phyloP scores from a whole-genome alignment of 2,329 filamentous ascomycete genomes.

The Verticillium alfalfae region DNA sequence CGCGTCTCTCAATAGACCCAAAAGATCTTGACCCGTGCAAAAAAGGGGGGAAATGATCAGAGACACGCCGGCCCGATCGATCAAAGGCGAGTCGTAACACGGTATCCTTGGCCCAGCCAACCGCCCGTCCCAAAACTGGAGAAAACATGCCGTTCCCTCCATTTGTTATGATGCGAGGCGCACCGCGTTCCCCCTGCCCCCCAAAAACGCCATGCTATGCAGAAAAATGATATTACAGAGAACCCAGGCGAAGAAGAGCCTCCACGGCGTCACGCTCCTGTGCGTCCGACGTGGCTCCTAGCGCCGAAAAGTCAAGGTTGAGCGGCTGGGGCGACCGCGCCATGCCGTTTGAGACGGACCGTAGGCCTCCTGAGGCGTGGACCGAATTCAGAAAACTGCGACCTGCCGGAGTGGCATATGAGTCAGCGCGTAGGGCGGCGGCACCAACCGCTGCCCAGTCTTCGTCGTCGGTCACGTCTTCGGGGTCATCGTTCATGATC shows the following conservation, averaged over 20 bases:
- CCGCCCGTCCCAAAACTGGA: slow-evolving; percentile 1
- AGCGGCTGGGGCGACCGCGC: slow-evolving; percentile 44
- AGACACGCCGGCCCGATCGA: slow-evolving; percentile 24
- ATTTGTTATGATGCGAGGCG: not conserved
- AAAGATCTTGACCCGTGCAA: slow-evolving; percentile 23
- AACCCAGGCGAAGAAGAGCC: slow-evolving; percentile 74
- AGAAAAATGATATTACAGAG: slow-evolving; percentile 56
- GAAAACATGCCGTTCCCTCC: slow-evolving; percentile 1
- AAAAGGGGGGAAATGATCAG: slow-evolving; percentile 16
- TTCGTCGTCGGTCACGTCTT: slow-evolving; percentile 89
- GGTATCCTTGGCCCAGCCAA: slow-evolving; percentile 18
- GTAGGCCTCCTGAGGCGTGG: slow-evolving; percentile 40
- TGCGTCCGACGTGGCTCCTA: slow-evolving; percentile 52
- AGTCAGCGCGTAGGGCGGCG: slow-evolving; percentile 69
- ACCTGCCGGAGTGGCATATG: slow-evolving; percentile 52
- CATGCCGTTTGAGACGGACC: slow-evolving; percentile 50
- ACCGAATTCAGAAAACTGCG: slow-evolving; percentile 35
- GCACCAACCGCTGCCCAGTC: slow-evolving; percentile 91
- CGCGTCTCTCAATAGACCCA: not conserved
- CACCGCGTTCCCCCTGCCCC: slow-evolving; percentile 6
- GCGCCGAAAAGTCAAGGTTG: slow-evolving; percentile 45
- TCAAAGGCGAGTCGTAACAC: slow-evolving; percentile 19
- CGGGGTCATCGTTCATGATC: slow-evolving; percentile 67
- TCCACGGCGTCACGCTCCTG: slow-evolving; percentile 80
- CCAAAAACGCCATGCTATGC: slow-evolving; percentile 49